Evolutionary conservation across 2,329 filamentous ascomycete genomes (phyloP), one percentile per base, ranked within the genome.

Genomic region (Aureobasidium sp.): DNA sequence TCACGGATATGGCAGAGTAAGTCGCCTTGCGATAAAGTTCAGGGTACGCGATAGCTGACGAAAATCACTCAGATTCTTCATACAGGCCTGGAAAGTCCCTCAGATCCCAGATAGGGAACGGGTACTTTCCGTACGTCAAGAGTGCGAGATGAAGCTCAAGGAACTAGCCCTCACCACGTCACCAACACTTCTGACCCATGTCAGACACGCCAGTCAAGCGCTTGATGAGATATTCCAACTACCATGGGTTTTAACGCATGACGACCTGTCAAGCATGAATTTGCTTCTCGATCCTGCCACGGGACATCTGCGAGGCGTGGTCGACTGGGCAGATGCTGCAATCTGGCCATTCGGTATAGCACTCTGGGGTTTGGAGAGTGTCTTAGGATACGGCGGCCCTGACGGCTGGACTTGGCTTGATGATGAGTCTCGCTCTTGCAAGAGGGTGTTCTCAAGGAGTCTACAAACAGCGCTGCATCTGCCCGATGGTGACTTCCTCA

Each of bases 201-300:
- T 45, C n/a, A 23, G 43, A n/a, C 40, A 42, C n/a, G 13, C 48
- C 16, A 27, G n/a, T 6, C 48, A 51, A 18, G 48, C 48, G 20
- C 48, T 51, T 18, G 48, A 51, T 27, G 48, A 51, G 9, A 51
- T 51, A 31, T 20, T 31, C 20, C 5, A 47, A 20, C 38, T 59
- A 25, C 55, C 55, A 1, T 29, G 25, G 55, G 36, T 38, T 40
- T 43, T 59, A 25, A 43, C 55, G 8, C 55, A 59, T 45, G 55
- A 42, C n/a, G 55, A 59, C 38, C 38, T 59, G 10, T 42, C 40
- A 11, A 38, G 33, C 40, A 31, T 31, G 36, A 60, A 47, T 15
- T 38, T 58, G 25, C 55, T 60, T 43, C n/a, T 60, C 6, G 54
- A 58, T 58, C 3, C 10, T 60, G 25, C 20, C 36, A 60, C 55